Base-by-base conservation (phyloP, 768 basidiomycete genomes). In the Collybia sordida region DNA sequence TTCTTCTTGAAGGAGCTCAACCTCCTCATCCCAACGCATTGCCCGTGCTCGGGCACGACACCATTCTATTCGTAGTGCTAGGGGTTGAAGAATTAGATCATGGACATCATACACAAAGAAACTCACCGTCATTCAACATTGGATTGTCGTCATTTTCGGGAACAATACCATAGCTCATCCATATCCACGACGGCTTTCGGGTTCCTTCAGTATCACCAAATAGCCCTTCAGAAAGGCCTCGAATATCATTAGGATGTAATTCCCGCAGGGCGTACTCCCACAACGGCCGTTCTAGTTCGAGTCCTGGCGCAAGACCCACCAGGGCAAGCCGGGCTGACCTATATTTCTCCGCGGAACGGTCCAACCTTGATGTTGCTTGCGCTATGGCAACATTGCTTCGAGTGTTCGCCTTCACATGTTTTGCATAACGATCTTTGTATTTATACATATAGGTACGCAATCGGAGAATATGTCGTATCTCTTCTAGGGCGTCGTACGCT, bases 1-100 rank as follows among this genome's bases (percentile, higher is more conserved):
- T 53, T 67, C 66, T 43, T 61, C 60, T 36, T 57, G 47, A n/a
- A 63, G 41, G 3, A 63, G 53, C 19, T 53, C 47, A 6, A 59
- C 45, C 44, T 65, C 64, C 27, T 65, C 62, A 1, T 19, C 14
- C 62, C 62, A 65, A 4, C 59, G 47, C 40, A 47, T 22, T 3
- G 50, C 44, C 8, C 60, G 46, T 2, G 62, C 60, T 4, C 52
- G 54, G 1, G 59, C 18, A 45, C 56, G 59, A 17, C 56, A 55
- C 60, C 62, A 65, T 22, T 63, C 60, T 24, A 65, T 53, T 8
- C 56, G 41, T 14, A 58, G 21, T 0, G 54, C 57, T 55, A 31
- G n/a, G n/a, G n/a, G n/a, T n/a, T n/a, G n/a, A n/a, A n/a, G n/a
- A n/a, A n/a, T n/a, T n/a, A n/a, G n/a, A 9, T 23, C 3, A 27